A percentile compares a stretch with the other conserved stretches of the same genome.
Conservation (phyloP, 1,139 yeast genomes). For the Candida sp. region DNA sequence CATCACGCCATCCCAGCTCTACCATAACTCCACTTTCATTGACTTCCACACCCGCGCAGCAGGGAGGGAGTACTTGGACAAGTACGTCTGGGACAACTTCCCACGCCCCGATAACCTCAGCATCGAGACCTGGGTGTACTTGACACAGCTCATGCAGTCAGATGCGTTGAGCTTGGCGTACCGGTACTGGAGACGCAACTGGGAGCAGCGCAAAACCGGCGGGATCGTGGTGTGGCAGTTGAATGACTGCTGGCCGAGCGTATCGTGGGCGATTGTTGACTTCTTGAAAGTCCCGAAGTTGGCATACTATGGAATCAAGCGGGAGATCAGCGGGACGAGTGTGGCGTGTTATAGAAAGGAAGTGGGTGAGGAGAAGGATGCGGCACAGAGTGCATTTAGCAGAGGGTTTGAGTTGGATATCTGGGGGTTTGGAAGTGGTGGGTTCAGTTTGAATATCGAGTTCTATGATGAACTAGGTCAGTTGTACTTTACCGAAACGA, state of each 20-base stretch:
- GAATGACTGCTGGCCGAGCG: conserved; percentile 56
- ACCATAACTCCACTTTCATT: conserved; percentile 40
- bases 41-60: conserved; percentile 48
- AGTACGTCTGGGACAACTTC: conserved; percentile 47
- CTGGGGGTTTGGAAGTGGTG: conserved; percentile 39
- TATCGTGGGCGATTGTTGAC: conserved; percentile 52
- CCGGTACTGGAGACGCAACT: conserved; percentile 48
- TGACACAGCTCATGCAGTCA: conserved; percentile 53
- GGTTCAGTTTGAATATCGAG: conserved; percentile 29
- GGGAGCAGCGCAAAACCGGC: conserved; percentile 42
- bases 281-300: conserved; percentile 43
- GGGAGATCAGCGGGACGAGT: conserved; percentile 40
- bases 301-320: conserved; percentile 47
- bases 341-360: conserved; percentile 37
- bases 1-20: conserved; percentile 25
- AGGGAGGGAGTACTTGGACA: conserved; percentile 48
- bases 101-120: conserved; percentile 31
- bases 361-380: conserved; percentile 17
- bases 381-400: conserved; percentile 21
- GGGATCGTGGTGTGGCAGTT: conserved; percentile 56
- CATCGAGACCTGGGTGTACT: conserved; percentile 46
- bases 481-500: neutral
- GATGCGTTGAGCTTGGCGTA: conserved; percentile 54
- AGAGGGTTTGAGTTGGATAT: conserved; percentile 32
- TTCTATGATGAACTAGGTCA: conserved; percentile 23